Conservation (phyloP, 2,329 filamentous ascomycete genomes). For the Metarhizium robertsii region DNA sequence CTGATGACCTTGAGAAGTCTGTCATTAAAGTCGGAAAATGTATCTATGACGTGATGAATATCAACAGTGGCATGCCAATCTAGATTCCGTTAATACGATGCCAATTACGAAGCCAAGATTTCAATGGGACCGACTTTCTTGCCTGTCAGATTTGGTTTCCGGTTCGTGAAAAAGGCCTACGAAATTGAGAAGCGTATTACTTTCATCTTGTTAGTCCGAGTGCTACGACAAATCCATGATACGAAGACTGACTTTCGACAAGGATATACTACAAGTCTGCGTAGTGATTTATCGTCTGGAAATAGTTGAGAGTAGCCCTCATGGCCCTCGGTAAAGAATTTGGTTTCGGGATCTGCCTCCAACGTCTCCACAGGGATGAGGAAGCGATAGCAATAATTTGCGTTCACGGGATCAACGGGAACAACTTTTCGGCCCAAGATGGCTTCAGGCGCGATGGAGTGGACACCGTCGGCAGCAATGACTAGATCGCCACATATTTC, state of each 20-base stretch:
- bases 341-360: constrained; percentile 20
- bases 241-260: constrained; percentile 17
- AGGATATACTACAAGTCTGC: constrained; percentile 23
- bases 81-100: background rate
- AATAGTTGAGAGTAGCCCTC: constrained; percentile 18
- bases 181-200: constrained; percentile 25
- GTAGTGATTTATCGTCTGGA: constrained; percentile 11
- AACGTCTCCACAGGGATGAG: constrained; percentile 20
- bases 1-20: constrained; percentile 16
- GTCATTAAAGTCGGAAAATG: constrained; percentile 19
- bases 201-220: constrained; percentile 2
- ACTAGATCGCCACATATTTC: constrained; percentile 26
- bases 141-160: constrained; percentile 6
- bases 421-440: constrained; percentile 18
- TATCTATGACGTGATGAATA: constrained; percentile 17
- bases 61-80: constrained; percentile 23
- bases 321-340: constrained; percentile 18
- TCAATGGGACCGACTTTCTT: constrained; percentile 11
- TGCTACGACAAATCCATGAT: background rate
- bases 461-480: constrained; percentile 35
- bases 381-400: constrained; percentile 27
- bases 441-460: constrained; percentile 20
- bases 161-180: constrained; percentile 21
- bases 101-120: background rate
- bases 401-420: constrained; percentile 15